Evolutionary conservation across 129 eudicot species (phyloP), one percentile per base, ranked within the genome.

Genomic region (Ambrosia trifida): DNA sequence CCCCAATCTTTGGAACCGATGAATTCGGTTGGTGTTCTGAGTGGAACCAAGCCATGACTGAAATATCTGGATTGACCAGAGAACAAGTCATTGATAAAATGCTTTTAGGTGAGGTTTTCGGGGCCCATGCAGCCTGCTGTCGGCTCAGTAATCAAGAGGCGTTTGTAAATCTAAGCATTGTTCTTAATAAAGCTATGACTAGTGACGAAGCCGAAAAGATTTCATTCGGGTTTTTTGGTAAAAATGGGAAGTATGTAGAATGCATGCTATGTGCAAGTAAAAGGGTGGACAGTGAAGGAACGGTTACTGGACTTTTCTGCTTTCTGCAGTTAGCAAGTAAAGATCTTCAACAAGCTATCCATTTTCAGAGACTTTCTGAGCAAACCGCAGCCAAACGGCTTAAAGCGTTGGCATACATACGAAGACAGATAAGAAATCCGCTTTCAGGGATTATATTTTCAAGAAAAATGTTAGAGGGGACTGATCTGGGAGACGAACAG

Each of bases 11-110:
- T 79, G 98, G 98, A 68, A 85, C 97, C 11, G 98, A 94, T 78
- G 96, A 94, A 61, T 94, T 85, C 44, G 98, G 98, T 36, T 94
- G 97, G 98, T 94, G 98, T 69, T 83, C 89, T 1, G 98, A 94
- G 75, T 94, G 98, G 98, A 94, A 94, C 73, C 85, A 91, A 50
- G 98, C 98, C 18, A 94, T 94, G 98, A 65, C 85, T 8, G 87
- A 89, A 58, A 0, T 94, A 71, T 70, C 98, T 3, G 97, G 98
- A 3, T 69, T 88, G 72, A 36, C 67, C 3, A 77, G 90, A 72
- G 96, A 77, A 31, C 93, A 94, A 40, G 87, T 87, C 14, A 84
- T 94, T 0, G 85, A 94, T 62, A 94, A 89, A 76, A 94, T 94
- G 98, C 91, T 94, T 60, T 60, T 94, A 16, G 98, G 98, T 4